Evolutionary conservation across 1,284 basidiomycete species (phyloP).

Genomic region (Ustilago lituana): DNA sequence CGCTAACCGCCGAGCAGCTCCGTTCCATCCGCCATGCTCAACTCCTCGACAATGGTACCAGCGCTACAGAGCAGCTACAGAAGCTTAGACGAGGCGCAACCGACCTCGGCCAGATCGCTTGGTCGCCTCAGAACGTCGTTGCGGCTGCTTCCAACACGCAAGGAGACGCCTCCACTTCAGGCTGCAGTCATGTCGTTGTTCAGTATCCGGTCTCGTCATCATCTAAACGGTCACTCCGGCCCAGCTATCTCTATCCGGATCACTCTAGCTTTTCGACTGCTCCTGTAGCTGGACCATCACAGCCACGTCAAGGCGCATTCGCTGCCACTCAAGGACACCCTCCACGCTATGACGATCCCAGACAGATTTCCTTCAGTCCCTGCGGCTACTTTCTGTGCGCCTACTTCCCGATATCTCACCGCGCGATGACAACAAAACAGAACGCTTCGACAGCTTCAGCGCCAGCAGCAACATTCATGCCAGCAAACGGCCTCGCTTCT

Average conservation of each 20-base stretch:
- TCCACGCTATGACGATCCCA: constrained; percentile 23
- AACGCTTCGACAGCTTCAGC: neutral
- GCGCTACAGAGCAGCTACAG: constrained; percentile 16
- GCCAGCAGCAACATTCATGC: neutral
- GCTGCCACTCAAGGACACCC: neutral
- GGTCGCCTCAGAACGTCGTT: constrained; percentile 39
- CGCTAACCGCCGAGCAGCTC: constrained; percentile 17
- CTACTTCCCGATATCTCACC: constrained; percentile 12
- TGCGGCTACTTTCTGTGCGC: constrained; percentile 48
- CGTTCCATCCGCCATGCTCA: constrained; percentile 26
- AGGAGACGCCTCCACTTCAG: constrained; percentile 5
- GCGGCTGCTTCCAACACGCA: constrained; percentile 33
- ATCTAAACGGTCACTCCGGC: constrained; percentile 1
- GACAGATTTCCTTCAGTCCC: constrained; percentile 41
- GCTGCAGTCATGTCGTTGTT: constrained; percentile 23
- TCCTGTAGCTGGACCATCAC: constrained; percentile 11
- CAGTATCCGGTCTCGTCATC: constrained; percentile 21
- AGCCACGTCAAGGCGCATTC: neutral
- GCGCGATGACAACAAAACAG: neutral
- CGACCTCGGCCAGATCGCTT: constrained; percentile 28
- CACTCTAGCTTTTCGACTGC: constrained; percentile 1
- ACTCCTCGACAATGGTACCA: constrained; percentile 21
- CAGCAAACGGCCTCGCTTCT: neutral
- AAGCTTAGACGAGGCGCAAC: constrained; percentile 3
- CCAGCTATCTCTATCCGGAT: constrained; percentile 25